These are phyloP conservation scores for Trametes punicea DNA, from an alignment of 768 basidiomycete genomes.

Conservation along the genomic window DNA sequence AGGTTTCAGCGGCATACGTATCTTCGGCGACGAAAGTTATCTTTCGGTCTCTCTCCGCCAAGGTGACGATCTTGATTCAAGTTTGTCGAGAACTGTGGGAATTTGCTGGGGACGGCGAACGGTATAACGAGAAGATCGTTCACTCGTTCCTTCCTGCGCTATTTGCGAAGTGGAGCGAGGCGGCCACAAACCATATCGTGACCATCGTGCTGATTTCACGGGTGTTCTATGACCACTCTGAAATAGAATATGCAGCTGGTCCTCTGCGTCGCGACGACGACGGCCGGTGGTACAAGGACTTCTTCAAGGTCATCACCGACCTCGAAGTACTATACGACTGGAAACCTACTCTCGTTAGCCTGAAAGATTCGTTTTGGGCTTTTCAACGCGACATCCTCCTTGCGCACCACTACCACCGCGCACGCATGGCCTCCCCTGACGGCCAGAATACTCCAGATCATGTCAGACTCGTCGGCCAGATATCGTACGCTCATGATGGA, in stretches of 20 bases:
- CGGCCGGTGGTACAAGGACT: slow-evolving; percentile 88
- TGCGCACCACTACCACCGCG: slow-evolving; percentile 83
- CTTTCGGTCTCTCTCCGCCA: slow-evolving; percentile 87
- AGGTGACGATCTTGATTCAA: slow-evolving; percentile 92
- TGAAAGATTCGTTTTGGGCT: slow-evolving; percentile 87
- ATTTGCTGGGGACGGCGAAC: slow-evolving; percentile 93
- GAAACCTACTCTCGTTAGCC: slow-evolving; percentile 78
- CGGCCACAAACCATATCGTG: slow-evolving; percentile 87
- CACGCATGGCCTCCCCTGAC: slow-evolving; percentile 40
- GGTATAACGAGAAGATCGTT: slow-evolving; percentile 95
- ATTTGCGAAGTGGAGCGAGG: slow-evolving; percentile 79
- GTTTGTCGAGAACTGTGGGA: slow-evolving; percentile 96
- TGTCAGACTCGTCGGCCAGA: slow-evolving; percentile 69
- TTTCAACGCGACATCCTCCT: slow-evolving; percentile 91
- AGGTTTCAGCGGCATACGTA: slow-evolving; percentile 83
- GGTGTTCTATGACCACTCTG: slow-evolving; percentile 80
- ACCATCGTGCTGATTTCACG: slow-evolving; percentile 94
- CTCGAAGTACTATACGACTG: slow-evolving; percentile 85
- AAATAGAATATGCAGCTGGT: slow-evolving; percentile 79
- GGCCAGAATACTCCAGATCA: slow-evolving; percentile 34
- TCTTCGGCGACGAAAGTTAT: slow-evolving; percentile 83
- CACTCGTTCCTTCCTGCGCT: slow-evolving; percentile 93
- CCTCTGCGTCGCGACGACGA: slow-evolving; percentile 74
- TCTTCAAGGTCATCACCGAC: slow-evolving; percentile 94
- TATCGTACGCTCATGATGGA: slow-evolving; percentile 89